Evolutionary conservation across 768 basidiomycete species (phyloP).

Genomic region (Kwoniella sp.): DNA sequence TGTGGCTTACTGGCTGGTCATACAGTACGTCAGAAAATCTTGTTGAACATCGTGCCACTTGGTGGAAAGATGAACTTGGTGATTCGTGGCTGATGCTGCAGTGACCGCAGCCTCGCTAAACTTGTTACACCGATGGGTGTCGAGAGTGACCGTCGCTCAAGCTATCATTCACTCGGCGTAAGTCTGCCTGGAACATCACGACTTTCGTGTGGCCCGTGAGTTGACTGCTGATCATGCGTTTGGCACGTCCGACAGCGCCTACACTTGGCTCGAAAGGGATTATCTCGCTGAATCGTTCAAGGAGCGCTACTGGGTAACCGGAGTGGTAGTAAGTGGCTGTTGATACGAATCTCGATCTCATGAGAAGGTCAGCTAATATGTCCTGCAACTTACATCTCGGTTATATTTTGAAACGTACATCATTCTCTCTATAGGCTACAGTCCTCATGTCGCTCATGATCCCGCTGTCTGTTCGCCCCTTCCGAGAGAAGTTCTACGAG

Average conservation of each 20-base stretch:
- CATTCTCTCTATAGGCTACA: slow-evolving; percentile 27
- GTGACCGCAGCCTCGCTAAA: slow-evolving; percentile 22
- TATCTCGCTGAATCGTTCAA: slow-evolving; percentile 17
- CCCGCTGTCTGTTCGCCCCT: slow-evolving; percentile 31
- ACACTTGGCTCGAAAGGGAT: slow-evolving; percentile 28
- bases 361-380: neutral
- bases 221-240: neutral
- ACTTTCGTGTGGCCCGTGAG: no score
- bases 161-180: slow-evolving; percentile 36
- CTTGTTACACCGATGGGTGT: slow-evolving; percentile 38
- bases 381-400: no score
- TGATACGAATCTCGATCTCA: no score
- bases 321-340: slow-evolving; percentile 27
- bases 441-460: slow-evolving; percentile 32
- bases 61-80: neutral
- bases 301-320: slow-evolving; percentile 33
- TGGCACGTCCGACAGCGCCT: slow-evolving; percentile 18
- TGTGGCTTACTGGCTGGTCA: slow-evolving; percentile 44
- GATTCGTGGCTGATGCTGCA: neutral
- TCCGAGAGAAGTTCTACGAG: slow-evolving; percentile 37
- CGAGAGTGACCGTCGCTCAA: slow-evolving; percentile 23
- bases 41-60: neutral
- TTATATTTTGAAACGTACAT: no score
- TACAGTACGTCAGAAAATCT: slow-evolving; percentile 23
- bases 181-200: no score